Percentiles rank a stretch among this genome's conserved stretches.
Conservation (phyloP, 2,329 filamentous ascomycete species). For the Pseudogymnoascus sp. region DNA sequence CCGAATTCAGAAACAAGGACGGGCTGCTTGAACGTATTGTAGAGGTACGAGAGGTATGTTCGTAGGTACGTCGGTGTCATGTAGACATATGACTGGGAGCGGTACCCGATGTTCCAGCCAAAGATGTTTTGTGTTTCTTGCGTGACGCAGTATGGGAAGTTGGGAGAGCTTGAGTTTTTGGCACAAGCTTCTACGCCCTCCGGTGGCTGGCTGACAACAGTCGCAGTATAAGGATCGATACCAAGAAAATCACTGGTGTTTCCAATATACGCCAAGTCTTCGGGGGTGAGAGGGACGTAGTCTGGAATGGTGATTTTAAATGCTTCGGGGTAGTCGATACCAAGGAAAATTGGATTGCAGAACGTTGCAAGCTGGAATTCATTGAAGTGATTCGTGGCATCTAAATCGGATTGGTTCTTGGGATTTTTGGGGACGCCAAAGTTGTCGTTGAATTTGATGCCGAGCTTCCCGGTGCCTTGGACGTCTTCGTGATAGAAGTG, state of each 20-base stretch:
- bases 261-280: conserved; percentile 41
- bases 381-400: conserved; percentile 29
- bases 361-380: conserved; percentile 41
- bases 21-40: conserved; percentile 47
- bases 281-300: conserved; percentile 37
- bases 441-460: conserved; percentile 30
- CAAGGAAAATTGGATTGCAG: conserved; percentile 44
- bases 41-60: conserved; percentile 48
- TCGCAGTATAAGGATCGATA: conserved; percentile 51
- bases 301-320: conserved; percentile 37
- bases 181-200: conserved; percentile 42
- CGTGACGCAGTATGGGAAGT: conserved; percentile 46
- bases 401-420: conserved; percentile 19
- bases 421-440: conserved; percentile 42
- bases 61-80: conserved; percentile 51
- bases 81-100: conserved; percentile 49
- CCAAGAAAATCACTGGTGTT: conserved; percentile 49
- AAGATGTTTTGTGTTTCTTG: conserved; percentile 37
- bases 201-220: conserved; percentile 39
- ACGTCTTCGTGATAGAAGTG: conserved; percentile 49
- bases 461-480: conserved; percentile 37
- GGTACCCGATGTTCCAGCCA: conserved; percentile 53
- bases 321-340: conserved; percentile 42
- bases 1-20: conserved; percentile 47
- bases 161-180: conserved; percentile 35